Percentiles rank a stretch among this genome's conserved stretches.
Conservation (phyloP, 345 rosid species). For the Eucalyptus pauciflora region DNA sequence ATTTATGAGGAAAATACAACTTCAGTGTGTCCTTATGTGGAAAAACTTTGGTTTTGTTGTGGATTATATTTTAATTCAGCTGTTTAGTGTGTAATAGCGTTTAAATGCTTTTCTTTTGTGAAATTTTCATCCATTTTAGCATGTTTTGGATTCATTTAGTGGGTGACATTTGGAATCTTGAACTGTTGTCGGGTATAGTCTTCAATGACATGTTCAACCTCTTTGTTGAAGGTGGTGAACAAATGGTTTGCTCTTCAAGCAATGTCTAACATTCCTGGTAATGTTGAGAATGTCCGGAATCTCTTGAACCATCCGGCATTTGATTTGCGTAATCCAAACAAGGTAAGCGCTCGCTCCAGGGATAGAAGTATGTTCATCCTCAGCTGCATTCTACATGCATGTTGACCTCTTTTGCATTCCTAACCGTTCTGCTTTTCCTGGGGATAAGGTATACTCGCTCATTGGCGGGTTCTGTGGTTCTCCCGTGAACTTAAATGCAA, state of each 20-base stretch:
- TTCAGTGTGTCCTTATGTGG: not conserved
- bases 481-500: conserved; percentile 89
- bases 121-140: not conserved
- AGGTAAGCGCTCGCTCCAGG: conserved; percentile 16
- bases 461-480: conserved; percentile 83
- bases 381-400: not conserved
- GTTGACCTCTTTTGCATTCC: not conserved
- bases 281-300: conserved; percentile 68
- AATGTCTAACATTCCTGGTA: conserved; percentile 67
- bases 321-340: conserved; percentile 88
- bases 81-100: not conserved
- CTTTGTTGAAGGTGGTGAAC: conserved; percentile 60
- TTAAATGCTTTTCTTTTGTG: not conserved
- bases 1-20: not conserved
- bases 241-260: conserved; percentile 99
- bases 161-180: not conserved
- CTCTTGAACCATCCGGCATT: conserved; percentile 81
- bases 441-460: conserved; percentile 61
- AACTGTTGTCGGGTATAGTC: not conserved
- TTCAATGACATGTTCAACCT: not conserved
- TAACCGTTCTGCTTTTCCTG: not conserved
- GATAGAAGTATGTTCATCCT: not conserved
- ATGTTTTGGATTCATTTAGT: not conserved
- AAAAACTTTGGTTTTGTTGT: not conserved
- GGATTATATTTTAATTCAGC: not conserved